A percentile compares a stretch with the other conserved stretches of the same genome.
Evolutionary conservation across 805 yeast genomes (phyloP).

Genomic region (Nakazawaea wyomingensis): DNA sequence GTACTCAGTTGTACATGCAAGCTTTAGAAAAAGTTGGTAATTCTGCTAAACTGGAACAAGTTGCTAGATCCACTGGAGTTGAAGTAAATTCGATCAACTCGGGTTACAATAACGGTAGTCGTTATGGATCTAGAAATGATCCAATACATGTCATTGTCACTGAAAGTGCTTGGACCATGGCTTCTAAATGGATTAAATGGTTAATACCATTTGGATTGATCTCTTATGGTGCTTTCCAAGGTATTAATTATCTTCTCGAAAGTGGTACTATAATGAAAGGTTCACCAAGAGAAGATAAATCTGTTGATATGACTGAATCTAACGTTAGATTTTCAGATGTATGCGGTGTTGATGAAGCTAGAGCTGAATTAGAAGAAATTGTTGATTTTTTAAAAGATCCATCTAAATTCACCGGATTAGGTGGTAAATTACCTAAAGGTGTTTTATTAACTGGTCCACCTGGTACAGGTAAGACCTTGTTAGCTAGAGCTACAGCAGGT

Average conservation of each 20-base stretch:
- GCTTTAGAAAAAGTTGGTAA: slow-evolving; percentile 80
- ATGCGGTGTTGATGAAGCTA: slow-evolving; percentile 97
- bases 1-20: slow-evolving; percentile 72
- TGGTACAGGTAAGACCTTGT: slow-evolving; percentile 95
- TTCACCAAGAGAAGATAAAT: slow-evolving; percentile 67
- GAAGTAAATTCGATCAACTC: slow-evolving; percentile 19
- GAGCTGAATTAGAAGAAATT: slow-evolving; percentile 94
- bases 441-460: slow-evolving; percentile 97
- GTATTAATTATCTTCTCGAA: slow-evolving; percentile 75
- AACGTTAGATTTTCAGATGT: slow-evolving; percentile 90
- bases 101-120: slow-evolving; percentile 15
- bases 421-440: slow-evolving; percentile 97
- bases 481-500: slow-evolving; percentile 98
- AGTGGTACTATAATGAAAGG: slow-evolving; percentile 75
- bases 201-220: slow-evolving; percentile 73
- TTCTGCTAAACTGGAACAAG: slow-evolving; percentile 68
- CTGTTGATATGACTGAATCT: slow-evolving; percentile 78
- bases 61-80: slow-evolving; percentile 42
- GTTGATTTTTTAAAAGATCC: slow-evolving; percentile 98
- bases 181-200: slow-evolving; percentile 89
- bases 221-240: slow-evolving; percentile 76
- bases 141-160: slow-evolving; percentile 94
- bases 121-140: slow-evolving; percentile 60
- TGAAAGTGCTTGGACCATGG: slow-evolving; percentile 72
- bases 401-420: slow-evolving; percentile 89